These are phyloP conservation scores for Grosmannia serpens DNA, from an alignment of 2,329 filamentous ascomycete species.

Conservation along the genomic window DNA sequence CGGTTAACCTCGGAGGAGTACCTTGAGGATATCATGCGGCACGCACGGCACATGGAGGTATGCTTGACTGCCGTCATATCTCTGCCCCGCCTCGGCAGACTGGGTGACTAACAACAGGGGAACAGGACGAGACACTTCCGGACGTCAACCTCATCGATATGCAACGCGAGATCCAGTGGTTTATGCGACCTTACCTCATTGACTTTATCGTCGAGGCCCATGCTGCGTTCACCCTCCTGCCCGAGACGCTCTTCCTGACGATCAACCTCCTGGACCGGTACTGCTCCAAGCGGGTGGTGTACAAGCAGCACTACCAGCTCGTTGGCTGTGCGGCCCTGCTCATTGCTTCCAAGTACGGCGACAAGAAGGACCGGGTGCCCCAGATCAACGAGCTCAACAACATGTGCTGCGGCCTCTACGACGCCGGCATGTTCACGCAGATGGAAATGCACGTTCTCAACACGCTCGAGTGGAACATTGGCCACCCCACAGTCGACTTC, in stretches of 20 bases:
- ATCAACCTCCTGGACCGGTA: conserved; percentile 96
- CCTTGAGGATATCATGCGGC: conserved; percentile 83
- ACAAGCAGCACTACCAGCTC: conserved; percentile 97
- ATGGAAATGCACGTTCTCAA: conserved; percentile 99
- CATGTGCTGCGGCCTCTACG: conserved; percentile 98
- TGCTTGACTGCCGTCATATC: conserved; percentile 12
- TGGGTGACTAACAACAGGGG: not conserved
- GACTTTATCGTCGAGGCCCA: conserved; percentile 98
- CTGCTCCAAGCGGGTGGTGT: conserved; percentile 94
- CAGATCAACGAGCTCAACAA: conserved; percentile 95
- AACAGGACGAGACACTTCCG: conserved; percentile 68
- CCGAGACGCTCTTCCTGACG: conserved; percentile 90
- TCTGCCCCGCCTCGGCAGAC: not conserved
- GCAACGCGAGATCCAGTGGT: conserved; percentile 98
- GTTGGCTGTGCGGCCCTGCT: conserved; percentile 92
- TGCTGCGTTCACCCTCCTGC: conserved; percentile 83
- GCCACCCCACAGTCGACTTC: conserved; percentile 89
- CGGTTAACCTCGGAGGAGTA: conserved; percentile 80
- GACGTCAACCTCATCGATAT: conserved; percentile 98
- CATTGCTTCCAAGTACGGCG: conserved; percentile 96
- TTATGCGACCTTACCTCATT: conserved; percentile 95
- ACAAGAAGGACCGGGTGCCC: conserved; percentile 97
- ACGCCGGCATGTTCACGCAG: conserved; percentile 98
- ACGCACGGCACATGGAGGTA: conserved; percentile 93
- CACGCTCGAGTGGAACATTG: conserved; percentile 91